Base-by-base conservation (phyloP, 441 rosid species). In the Capsella rubella region DNA sequence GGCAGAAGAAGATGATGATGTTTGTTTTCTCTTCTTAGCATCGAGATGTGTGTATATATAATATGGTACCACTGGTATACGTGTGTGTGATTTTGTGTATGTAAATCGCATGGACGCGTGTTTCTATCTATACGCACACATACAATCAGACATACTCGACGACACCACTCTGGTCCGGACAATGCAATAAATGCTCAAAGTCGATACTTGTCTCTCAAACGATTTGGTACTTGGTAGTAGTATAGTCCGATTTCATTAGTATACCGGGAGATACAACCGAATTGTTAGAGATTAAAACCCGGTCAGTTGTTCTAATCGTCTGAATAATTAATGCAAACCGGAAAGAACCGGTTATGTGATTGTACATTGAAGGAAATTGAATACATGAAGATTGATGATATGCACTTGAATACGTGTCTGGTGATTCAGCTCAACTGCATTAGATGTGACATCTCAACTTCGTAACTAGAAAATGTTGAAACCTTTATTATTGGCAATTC, bases 401-500 rank as follows among this genome's bases (percentile, higher is more conserved):
- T 47, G 40, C 64, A 55, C 21, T 47, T 51, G 32, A 55, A 64
- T 59, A 76, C 80, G 67, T 76, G 67, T 50, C 67, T 34, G 65
- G 65, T 55, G 70, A 69, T 59, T 76, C 54, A 2, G 50, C 72
- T 70, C 72, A 76, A 76, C 79, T 49, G 61, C 62, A 47, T 39
- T 39, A 64, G 75, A 70, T 70, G 72, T 76, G 76, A 76, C 80
- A 56, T 56, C 61, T 70, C 80, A 76, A 40, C 80, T 64, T 64
- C 6, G 49, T 56, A 76, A 76, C 79, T 39, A 76, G 52, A 76
- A 76, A 29, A 56, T 70, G 53, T 25, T 39, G 51, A 69, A 13
- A 54, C 58, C 29, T 63, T 54, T 62, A 69, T 63, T 60, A 34
- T 68, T 34, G 39, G 39, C 47, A 37, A 15, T 46, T 55, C 21